phyloP scores from a whole-genome alignment of 148 eudicot genomes.

The Chenopodium quinoa region DNA sequence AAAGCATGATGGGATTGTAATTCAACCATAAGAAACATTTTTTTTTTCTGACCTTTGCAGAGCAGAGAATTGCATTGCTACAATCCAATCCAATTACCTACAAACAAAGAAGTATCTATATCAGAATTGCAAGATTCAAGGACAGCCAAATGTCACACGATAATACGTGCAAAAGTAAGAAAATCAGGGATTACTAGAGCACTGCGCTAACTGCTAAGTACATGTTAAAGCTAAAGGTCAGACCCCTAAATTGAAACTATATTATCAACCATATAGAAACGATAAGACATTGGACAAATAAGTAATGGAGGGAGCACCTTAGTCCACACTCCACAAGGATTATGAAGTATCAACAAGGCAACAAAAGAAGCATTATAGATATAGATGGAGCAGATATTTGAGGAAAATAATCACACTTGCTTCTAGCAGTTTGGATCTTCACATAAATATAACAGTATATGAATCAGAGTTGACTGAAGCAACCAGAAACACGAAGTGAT shows the following conservation, averaged over 20 bases:
- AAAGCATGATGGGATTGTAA: background rate
- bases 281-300: background rate
- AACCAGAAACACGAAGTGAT: background rate
- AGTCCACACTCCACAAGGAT: background rate
- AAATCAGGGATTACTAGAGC: background rate
- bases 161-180: background rate
- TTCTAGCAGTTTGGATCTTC: background rate
- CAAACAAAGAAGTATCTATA: constrained; percentile 12
- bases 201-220: background rate
- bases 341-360: background rate
- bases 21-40: background rate
- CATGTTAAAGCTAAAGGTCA: background rate
- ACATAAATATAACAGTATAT: background rate
- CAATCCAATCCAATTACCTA: constrained; percentile 94
- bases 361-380: background rate
- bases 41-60: constrained; percentile 74
- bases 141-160: background rate
- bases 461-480: background rate
- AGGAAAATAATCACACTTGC: background rate
- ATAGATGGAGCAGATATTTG: background rate
- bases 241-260: background rate
- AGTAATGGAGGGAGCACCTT: background rate
- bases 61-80: constrained; percentile 87
- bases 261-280: background rate
- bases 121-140: background rate